Conservation (phyloP, 2,329 filamentous ascomycete genomes). For the Ascochyta pisi region DNA sequence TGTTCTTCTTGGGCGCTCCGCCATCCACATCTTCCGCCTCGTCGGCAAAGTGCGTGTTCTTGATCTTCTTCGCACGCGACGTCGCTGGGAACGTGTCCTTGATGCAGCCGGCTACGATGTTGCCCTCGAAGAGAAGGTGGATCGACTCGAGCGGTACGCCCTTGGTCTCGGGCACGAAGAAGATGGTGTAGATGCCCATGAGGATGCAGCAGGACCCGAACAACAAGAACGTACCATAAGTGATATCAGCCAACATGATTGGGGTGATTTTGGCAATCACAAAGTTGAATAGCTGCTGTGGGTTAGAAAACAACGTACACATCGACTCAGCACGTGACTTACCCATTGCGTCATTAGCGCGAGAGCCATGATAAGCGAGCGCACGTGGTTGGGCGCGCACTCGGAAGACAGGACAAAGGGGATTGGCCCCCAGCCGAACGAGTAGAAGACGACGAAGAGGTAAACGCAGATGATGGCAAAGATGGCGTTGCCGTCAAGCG, state of each 20-base stretch:
- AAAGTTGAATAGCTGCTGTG: constrained; percentile 27
- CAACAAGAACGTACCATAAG: constrained; percentile 53
- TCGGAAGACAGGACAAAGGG: constrained; percentile 55
- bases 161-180: constrained; percentile 55
- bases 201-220: constrained; percentile 52
- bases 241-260: constrained; percentile 53
- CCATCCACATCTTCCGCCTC: constrained; percentile 36
- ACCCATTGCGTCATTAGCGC: constrained; percentile 58
- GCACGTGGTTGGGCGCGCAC: constrained; percentile 50
- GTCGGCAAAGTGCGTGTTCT: constrained; percentile 37
- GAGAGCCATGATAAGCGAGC: constrained; percentile 53
- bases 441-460: constrained; percentile 57
- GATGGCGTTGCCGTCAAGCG: constrained; percentile 47
- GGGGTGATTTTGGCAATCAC: constrained; percentile 49
- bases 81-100: constrained; percentile 49
- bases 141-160: constrained; percentile 53
- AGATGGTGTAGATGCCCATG: constrained; percentile 52
- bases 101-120: constrained; percentile 50
- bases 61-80: constrained; percentile 48
- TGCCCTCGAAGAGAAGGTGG: constrained; percentile 52
- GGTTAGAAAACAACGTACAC: neutral
- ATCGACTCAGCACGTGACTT: constrained; percentile 33
- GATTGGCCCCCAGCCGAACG: constrained; percentile 56
- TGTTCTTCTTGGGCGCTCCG: constrained; percentile 30
- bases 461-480: constrained; percentile 62